Evolutionary conservation across 192 early-diverging fungal genomes (phyloP), one percentile per base, ranked within the genome.

Genomic region (Podila verticillata): DNA sequence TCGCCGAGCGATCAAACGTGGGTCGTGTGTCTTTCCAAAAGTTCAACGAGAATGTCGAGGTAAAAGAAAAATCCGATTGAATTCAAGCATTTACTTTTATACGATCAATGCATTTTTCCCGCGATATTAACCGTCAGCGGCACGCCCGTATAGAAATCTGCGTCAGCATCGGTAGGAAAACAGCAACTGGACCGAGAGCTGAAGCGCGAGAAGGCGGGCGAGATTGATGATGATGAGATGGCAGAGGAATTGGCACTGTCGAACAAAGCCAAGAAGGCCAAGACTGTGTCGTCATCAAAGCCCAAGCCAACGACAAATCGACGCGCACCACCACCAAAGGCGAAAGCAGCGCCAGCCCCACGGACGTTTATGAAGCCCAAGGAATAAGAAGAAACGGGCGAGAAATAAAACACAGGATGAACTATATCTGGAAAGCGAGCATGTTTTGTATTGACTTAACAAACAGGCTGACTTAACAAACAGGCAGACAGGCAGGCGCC

Each of bases 141-240:
- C 19, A 61, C 20, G 4, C 44, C 32, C 39, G 57, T 29, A 65
- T 39, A 75, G 74, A 78, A 70, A 78, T 60, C 61, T 10, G 69
- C 75, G 24, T 44, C 64, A 36, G 63, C 65, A 22, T 9, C 63
- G 34, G 57, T 39, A 59, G 49, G 59, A 58, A 57, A 79, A 15
- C 75, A 79, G 36, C 75, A 72, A 63, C 26, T 79, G 69, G 75
- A 79, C 12, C 69, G 75, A 3, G 75, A 79, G 28, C 56, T 79
- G 65, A 79, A 79, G 48, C 48, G 75, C 30, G 56, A 79, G 24
- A 30, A 58, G 12, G 36, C 66, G 30, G 48, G 28, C 12, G 75
- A 79, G 65, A 66, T 79, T 49, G 65, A 65, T 8, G 75, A 79
- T 7, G 69, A 72, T n/a, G 75, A 79, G 30, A 71, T 79, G 68